Base-by-base conservation (phyloP, 2,329 filamentous ascomycete species). In the Blastomyces silverae region DNA sequence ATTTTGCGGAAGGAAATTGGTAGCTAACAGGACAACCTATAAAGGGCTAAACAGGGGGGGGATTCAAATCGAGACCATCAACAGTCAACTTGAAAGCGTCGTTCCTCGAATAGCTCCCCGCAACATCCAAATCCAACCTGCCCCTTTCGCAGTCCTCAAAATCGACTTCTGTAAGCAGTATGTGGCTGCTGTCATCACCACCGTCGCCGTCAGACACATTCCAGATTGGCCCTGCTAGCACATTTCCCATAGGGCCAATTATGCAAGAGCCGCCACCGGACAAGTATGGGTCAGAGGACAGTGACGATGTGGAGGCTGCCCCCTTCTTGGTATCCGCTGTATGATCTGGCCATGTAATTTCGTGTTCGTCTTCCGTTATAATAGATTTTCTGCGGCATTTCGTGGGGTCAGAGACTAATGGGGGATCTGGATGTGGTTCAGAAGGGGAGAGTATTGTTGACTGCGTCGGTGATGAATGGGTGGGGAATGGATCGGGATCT, bases 61-160 rank as follows among this genome's bases (percentile, higher is more conserved):
- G 85, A 64, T 78, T 80, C 59, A 88, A 70, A 71, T 87, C 84
- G 69, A 88, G 69, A 0, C 85, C 85, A 62, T 86, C 81, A 2
- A 87, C 85, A 0, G 77, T 83, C 64, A 88, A 72, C 68, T 81
- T 81, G 72, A 88, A 88, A 20, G 83, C 79, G 73, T 88, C 87
- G 67, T 83, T 89, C 74, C 91, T 83, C 2, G 91, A 92, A 76
- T 96, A 96, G 73, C 89, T 92, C 0, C 92, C 92, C 1, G 86
- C 91, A 48, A 90, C 87, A 79, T 96, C 92, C 58, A 96, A 75
- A 74, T 96, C 92, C 68, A 96, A 75, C 62, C 91, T 81, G 0
- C 92, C 92, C 11, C 90, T 82, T 69, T 92, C 85, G 70, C 92
- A 96, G 69, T 96, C 91, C 59, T 95, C 89, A 71, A 97, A 88